A percentile compares a stretch with the other conserved stretches of the same genome.
Conservation (phyloP, 1,139 yeast species). For the Saccharomyces hybrid region DNA sequence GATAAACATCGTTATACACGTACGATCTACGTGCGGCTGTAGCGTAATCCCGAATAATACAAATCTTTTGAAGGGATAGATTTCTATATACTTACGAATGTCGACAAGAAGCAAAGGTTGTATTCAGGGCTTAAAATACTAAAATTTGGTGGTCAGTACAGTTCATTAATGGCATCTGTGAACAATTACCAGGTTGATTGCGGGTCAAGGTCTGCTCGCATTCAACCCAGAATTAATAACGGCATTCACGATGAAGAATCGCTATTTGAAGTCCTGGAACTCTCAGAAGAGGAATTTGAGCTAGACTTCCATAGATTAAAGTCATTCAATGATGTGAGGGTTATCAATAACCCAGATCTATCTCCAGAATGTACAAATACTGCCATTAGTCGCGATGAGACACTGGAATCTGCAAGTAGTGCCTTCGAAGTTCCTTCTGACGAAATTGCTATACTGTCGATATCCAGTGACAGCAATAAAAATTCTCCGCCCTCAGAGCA, state of each 20-base stretch:
- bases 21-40: not conserved
- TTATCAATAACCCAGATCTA: conserved; percentile 4
- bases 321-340: not conserved
- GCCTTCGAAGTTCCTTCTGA: conserved; percentile 1
- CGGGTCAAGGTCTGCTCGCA: not conserved
- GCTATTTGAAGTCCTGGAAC: not conserved
- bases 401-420: not conserved
- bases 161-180: not conserved
- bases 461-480: not conserved
- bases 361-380: not conserved
- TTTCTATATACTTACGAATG: not conserved
- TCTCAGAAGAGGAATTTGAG: not conserved
- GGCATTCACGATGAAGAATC: not conserved
- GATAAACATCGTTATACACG: not conserved
- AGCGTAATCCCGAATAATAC: not conserved
- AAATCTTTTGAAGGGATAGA: not conserved
- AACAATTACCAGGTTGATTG: not conserved
- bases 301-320: conserved; percentile 1
- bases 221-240: not conserved
- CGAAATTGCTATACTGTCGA: conserved; percentile 3
- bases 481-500: not conserved
- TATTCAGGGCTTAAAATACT: not conserved
- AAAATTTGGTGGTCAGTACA: not conserved
- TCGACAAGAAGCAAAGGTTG: not conserved
- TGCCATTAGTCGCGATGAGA: not conserved